Conservation (phyloP, 1,284 basidiomycete genomes). For the Cutaneotrichosporon sp. region DNA sequence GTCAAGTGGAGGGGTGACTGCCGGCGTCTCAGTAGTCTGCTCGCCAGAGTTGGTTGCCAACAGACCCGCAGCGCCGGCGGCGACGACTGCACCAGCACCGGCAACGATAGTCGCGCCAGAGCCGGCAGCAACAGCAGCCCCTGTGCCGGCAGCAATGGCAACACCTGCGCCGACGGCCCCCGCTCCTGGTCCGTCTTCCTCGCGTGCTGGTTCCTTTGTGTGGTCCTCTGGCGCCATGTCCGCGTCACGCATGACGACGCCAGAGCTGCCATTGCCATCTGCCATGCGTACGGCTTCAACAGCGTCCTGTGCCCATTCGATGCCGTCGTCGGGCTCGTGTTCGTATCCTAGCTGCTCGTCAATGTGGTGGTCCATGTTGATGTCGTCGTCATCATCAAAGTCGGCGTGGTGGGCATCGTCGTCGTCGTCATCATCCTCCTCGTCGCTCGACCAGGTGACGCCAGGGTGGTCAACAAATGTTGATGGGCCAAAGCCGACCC, state of each 20-base stretch:
- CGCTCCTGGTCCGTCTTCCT: no score
- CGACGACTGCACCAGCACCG: no score
- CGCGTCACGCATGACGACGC: background rate
- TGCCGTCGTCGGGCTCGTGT: constrained; percentile 52
- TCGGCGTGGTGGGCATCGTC: constrained; percentile 62
- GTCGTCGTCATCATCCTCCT: constrained; percentile 59
- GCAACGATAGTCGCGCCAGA: no score
- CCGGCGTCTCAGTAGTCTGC: no score
- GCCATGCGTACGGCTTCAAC: constrained; percentile 39
- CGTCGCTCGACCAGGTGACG: constrained; percentile 64
- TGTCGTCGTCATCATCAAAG: constrained; percentile 17
- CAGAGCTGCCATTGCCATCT: background rate
- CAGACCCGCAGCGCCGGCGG: background rate
- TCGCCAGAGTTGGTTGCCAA: background rate
- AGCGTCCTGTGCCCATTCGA: constrained; percentile 52
- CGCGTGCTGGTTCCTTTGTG: no score
- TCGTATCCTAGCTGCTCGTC: constrained; percentile 15
- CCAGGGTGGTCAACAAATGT: constrained; percentile 54
- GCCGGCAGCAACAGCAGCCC: no score
- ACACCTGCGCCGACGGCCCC: background rate
- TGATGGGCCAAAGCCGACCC: constrained; percentile 51
- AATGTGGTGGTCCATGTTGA: constrained; percentile 10
- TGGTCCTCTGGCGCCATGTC: constrained; percentile 3
- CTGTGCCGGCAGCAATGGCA: constrained; percentile 2
- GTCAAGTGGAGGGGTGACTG: background rate